Evolutionary conservation across 257 asterid genomes (phyloP).

Genomic region (Scutellaria baicalensis): DNA sequence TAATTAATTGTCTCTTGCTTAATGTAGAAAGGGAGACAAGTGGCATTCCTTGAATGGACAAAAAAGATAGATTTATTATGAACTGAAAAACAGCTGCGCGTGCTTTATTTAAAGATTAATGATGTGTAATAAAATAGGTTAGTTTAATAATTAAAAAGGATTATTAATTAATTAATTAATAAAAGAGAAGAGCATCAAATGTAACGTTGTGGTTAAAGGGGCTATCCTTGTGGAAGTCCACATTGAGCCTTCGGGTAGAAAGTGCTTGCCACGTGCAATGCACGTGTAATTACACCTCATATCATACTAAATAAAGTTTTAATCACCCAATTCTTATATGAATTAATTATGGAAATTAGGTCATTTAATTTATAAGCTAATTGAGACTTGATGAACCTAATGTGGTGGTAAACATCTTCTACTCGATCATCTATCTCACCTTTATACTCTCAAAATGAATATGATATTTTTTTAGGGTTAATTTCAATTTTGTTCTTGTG

Average conservation of each 20-base stretch:
- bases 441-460: too few species aligned
- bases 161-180: background rate
- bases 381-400: too few species aligned
- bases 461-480: too few species aligned
- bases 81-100: slow-evolving; percentile 17
- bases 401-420: too few species aligned
- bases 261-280: slow-evolving; percentile 32
- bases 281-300: slow-evolving; percentile 18
- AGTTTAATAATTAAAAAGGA: background rate
- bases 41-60: slow-evolving; percentile 16
- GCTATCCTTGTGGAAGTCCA: slow-evolving; percentile 12
- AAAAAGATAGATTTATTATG: slow-evolving; percentile 1
- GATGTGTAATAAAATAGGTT: background rate
- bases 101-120: slow-evolving; percentile 21
- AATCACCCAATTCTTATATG: background rate
- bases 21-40: slow-evolving; percentile 21
- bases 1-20: slow-evolving; percentile 15
- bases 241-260: background rate
- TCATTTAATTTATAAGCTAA: too few species aligned
- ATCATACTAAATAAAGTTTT: background rate
- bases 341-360: too few species aligned
- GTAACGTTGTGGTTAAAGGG: background rate
- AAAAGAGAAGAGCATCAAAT: slow-evolving; percentile 6
- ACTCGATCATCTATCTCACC: too few species aligned
- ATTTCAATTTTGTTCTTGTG: too few species aligned